Base-by-base conservation (phyloP, 768 basidiomycete species). In the Mycena leptocephala region DNA sequence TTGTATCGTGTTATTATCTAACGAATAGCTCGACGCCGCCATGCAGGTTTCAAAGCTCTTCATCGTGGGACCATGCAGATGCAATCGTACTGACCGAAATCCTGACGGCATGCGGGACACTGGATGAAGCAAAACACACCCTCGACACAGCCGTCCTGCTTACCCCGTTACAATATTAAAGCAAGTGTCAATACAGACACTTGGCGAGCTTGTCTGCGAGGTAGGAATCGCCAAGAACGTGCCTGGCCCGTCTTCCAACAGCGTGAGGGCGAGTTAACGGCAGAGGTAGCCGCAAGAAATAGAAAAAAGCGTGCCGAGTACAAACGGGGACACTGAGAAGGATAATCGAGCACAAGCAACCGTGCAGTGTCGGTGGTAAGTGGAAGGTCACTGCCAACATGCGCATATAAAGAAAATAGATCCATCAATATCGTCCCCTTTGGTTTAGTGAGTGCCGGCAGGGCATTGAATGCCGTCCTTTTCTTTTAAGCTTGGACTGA, bases 141-240 rank as follows among this genome's bases (percentile, higher is more conserved):
- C 65, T 70, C 70, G 10, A n/a, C 26, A 41, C 74, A 75, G 26
- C 70, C 70, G 39, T 46, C n/a, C 11, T 66, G 65, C 9, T 16
- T 73, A 59, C 3, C 73, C 76, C 14, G 76, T 77, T 10, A 58
- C 73, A 55, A 63, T 68, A 32, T 77, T 77, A 39, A 77, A 77
- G 26, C 76, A 77, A 18, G 11, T 22, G 55, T 77, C 69, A 20
- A 77, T 71, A 35, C 76, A 74, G 20, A 43, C 28, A 26, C 22
- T 51, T 37, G 51, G 64, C 43, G 72, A 39, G 28, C 43, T 55
- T 16, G 43, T 11, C 24, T 22, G 28, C 7, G 33, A 30, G 16
- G 55, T 37, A 5, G 41, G 24, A 35, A 41, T n/a, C 37, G 65
- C 64, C 10, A 39, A 70, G 46, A 67, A 46, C 0, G 68, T 39